Evolutionary conservation across 2,329 filamentous ascomycete species (phyloP), one percentile per base, ranked within the genome.

Genomic region (Raffaelea deltoideospora): DNA sequence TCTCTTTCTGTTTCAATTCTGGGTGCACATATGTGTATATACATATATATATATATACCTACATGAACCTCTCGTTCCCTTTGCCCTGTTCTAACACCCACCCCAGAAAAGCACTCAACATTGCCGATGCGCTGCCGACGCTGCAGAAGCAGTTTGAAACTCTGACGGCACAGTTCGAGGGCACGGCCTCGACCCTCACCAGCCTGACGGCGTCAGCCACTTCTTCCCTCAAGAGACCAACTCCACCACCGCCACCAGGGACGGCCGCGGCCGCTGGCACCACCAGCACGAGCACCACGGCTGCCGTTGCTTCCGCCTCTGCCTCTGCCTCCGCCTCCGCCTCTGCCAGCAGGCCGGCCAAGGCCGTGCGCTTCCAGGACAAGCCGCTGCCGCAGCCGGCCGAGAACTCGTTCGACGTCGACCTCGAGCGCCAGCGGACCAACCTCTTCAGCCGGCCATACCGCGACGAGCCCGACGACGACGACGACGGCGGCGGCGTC

Each of bases 321-420:
- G 33, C 29, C 36, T 37, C 46, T n/a, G n/a, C n/a, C 47, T 1
- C 40, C 50, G 51, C 51, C 52, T 51, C 51, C 53, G 49, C 45
- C 47, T 46, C 44, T 10, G 29, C 20, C 18, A 41, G 48, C 41
- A 27, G 43, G 51, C 35, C 35, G 24, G 28, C 40, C 42, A 19
- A 90, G 57, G 79, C 78, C n/a, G 86, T 94, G 32, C 81, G 86
- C 41, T 94, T 94, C 68, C 78, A 73, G 51, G 82, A 46, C 38
- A 42, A 92, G 56, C 67, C 70, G 13, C 66, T 70, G 37, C 35
- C 48, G 29, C 44, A 74, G 53, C 80, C 92, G 56, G 37, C 47
- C 31, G 63, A 35, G 57, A 64, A 4, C 31, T n/a, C 26, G 15
- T 14, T 22, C 15, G 32, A 15, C 63, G 65, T 42, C 67, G 76